Evolutionary conservation across 2,329 filamentous ascomycete species (phyloP).

Genomic region (Ascochyta pisi): DNA sequence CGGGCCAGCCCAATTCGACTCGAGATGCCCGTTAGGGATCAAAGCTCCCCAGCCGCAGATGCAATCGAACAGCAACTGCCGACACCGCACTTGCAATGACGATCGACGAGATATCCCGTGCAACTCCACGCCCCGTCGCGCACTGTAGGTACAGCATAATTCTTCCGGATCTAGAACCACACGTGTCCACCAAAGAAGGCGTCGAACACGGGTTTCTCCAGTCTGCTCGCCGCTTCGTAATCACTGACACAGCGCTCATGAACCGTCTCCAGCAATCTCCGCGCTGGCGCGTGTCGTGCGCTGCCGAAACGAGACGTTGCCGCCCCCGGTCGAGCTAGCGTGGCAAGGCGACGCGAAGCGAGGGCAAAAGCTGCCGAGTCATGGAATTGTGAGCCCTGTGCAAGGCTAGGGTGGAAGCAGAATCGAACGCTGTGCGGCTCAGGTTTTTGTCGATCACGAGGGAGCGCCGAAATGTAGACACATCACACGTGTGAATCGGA

Average conservation of each 20-base stretch:
- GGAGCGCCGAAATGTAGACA: not conserved
- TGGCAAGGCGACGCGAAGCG: not conserved
- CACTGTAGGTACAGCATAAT: not conserved
- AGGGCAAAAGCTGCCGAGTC: not conserved
- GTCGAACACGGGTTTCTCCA: not conserved
- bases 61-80: not conserved
- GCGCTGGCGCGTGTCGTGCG: not conserved
- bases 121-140: not conserved
- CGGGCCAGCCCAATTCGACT: not conserved
- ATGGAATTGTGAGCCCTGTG: not conserved
- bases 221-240: not conserved
- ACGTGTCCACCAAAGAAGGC: not conserved
- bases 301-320: constrained; percentile 4
- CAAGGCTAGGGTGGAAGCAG: constrained; percentile 1
- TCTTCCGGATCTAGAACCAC: constrained; percentile 11
- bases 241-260: not conserved
- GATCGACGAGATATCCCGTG: not conserved
- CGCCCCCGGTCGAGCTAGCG: not conserved
- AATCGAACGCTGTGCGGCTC: constrained; percentile 1
- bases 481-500: constrained; percentile 9
- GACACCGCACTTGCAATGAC: not conserved
- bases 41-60: not conserved
- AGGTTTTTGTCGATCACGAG: constrained; percentile 1
- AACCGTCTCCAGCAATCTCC: constrained; percentile 10
- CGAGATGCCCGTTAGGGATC: not conserved